phyloP scores from a whole-genome alignment of 2,329 filamentous ascomycete genomes.

The Diaporthe destruens region DNA sequence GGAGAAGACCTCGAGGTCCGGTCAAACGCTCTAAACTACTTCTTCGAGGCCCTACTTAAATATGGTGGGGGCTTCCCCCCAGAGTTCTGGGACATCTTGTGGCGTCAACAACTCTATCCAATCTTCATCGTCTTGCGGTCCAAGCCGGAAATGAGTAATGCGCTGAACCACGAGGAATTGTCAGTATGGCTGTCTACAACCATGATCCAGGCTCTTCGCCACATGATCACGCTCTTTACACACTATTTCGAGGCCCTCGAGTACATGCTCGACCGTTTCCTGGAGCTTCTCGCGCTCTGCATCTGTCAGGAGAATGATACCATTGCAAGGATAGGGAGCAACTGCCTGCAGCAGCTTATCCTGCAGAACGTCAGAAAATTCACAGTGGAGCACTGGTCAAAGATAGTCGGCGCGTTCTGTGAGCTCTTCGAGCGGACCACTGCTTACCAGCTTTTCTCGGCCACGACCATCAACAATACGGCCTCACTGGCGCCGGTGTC shows the following conservation, averaged over 20 bases:
- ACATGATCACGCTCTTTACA: slow-evolving; percentile 98
- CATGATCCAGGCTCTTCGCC: slow-evolving; percentile 97
- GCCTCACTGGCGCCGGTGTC: slow-evolving; percentile 64
- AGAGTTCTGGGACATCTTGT: slow-evolving; percentile 98
- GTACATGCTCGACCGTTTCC: slow-evolving; percentile 98
- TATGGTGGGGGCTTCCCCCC: slow-evolving; percentile 92
- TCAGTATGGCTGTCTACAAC: slow-evolving; percentile 99
- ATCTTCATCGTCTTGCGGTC: slow-evolving; percentile 99
- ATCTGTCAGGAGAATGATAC: slow-evolving; percentile 99
- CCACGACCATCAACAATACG: slow-evolving; percentile 70
- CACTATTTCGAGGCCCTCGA: slow-evolving; percentile 97
- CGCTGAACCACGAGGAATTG: slow-evolving; percentile 93
- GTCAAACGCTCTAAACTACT: slow-evolving; percentile 90
- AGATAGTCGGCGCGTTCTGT: slow-evolving; percentile 95
- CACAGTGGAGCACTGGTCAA: slow-evolving; percentile 86
- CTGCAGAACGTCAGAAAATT: slow-evolving; percentile 97
- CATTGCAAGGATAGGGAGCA: slow-evolving; percentile 96
- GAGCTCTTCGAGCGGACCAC: slow-evolving; percentile 96
- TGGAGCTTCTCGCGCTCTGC: slow-evolving; percentile 93
- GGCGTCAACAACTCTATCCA: slow-evolving; percentile 95
- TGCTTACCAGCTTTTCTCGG: slow-evolving; percentile 93
- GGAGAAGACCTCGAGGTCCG: slow-evolving; percentile 97
- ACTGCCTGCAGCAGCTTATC: slow-evolving; percentile 96
- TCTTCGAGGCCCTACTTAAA: slow-evolving; percentile 91
- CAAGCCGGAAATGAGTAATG: slow-evolving; percentile 95